Evolutionary conservation across 169 alveolate genomes (phyloP), one percentile per base, ranked within the genome.

Genomic region (Cystoisospora suis): DNA sequence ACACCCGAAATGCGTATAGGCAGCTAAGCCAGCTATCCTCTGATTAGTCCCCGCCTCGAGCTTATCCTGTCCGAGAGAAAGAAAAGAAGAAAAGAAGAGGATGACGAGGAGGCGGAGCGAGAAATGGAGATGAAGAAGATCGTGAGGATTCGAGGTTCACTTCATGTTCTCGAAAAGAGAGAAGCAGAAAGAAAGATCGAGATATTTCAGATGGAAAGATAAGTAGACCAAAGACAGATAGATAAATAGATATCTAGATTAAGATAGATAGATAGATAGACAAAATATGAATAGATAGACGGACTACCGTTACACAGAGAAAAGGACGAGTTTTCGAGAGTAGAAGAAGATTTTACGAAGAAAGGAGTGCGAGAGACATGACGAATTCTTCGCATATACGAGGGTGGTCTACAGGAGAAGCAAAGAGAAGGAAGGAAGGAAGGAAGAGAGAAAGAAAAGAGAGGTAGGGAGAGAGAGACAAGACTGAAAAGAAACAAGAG

Each of bases 1-100:
- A 94, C 91, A 72, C 5, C 85, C 75, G 69, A 93, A 88, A 44
- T 93, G 94, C 36, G 75, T 46, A 46, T 29, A 87, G 85, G 93
- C 92, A 29, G 53, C 47, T 32, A 86, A 87, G 17, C 38, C 36
- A 42, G 58, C 79, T 90, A 87, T 85, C 49, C 89, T 77, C 69
- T 6, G 87, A 4, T 40, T 5, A 59, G 49, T 89, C 95, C 45
- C 59, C 91, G 40, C 7, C 61, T 38, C 32, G 77, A 53, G 53
- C 29, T 46, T 42, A 38, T 32, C 38, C 79, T 47, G 88, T 15
- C 36, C 4, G 2, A 27, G 45, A 17, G 38, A 17, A 27, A 77
- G 65, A 45, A 77, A 77, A 77, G 42, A 40, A 45, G 40, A 72
- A 49, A 29, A 72, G 29, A 20, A 29, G 44, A 38, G 20, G 47